These are phyloP conservation scores for Haplographium delicatum DNA, from an alignment of 495 filamentous ascomycete species.

Conservation along the genomic window DNA sequence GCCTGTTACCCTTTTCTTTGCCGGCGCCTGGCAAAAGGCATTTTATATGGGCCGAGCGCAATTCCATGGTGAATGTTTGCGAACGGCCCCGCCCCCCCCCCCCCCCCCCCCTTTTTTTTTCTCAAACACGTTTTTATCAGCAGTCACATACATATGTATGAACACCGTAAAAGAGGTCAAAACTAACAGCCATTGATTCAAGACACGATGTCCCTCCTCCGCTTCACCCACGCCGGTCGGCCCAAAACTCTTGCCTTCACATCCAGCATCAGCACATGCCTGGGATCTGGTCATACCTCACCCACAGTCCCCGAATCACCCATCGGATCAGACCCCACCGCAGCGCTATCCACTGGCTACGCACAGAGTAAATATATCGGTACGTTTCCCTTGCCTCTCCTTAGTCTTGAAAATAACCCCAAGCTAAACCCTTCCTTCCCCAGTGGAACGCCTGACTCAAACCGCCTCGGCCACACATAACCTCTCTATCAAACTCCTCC, in stretches of 20 bases:
- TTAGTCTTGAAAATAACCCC: neutral
- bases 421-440: neutral
- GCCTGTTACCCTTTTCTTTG: too few relatives aligned
- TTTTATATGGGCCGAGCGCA: too few relatives aligned
- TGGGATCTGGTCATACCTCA: constrained; percentile 12
- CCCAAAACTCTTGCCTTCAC: constrained; percentile 22
- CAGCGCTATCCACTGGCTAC: constrained; percentile 25
- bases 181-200: neutral
- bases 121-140: too few relatives aligned
- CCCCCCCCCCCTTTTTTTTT: too few relatives aligned
- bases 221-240: constrained; percentile 16
- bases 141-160: too few relatives aligned
- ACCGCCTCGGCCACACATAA: constrained; percentile 2
- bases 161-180: too few relatives aligned
- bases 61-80: too few relatives aligned
- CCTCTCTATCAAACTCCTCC: constrained; percentile 19
- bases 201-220: constrained; percentile 25
- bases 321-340: constrained; percentile 18
- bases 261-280: constrained; percentile 21
- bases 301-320: constrained; percentile 12
- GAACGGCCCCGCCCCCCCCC: too few relatives aligned
- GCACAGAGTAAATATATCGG: constrained; percentile 28
- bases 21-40: too few relatives aligned
- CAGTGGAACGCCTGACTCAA: constrained; percentile 23
- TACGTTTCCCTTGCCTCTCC: constrained; percentile 1